These are phyloP conservation scores for Monilinia polystroma DNA, from an alignment of 2,329 filamentous ascomycete genomes.

Conservation along the genomic window DNA sequence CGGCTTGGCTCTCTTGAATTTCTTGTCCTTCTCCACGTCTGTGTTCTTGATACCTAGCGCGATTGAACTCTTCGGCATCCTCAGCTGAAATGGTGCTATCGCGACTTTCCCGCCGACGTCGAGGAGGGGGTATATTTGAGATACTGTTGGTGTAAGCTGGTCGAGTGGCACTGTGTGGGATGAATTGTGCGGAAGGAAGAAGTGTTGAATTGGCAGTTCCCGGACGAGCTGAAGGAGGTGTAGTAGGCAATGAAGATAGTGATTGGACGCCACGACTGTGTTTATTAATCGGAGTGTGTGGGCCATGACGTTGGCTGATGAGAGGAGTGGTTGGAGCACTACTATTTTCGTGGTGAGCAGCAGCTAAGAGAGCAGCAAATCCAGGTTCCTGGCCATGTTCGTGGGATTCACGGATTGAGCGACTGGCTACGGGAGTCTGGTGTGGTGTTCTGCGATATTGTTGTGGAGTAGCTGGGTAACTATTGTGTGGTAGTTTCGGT, in stretches of 20 bases:
- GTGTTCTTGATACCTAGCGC: constrained; percentile 45
- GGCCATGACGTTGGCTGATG: constrained; percentile 35
- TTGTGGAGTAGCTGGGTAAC: constrained; percentile 44
- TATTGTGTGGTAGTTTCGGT: constrained; percentile 46
- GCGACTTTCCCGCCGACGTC: constrained; percentile 61
- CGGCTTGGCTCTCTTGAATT: constrained; percentile 72
- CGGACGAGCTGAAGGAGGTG: constrained; percentile 59
- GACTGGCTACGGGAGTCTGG: constrained; percentile 49
- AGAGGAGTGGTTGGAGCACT: constrained; percentile 71
- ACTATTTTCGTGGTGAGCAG: constrained; percentile 71
- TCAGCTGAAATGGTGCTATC: constrained; percentile 82
- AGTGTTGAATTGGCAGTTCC: constrained; percentile 49
- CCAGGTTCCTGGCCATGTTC: constrained; percentile 63
- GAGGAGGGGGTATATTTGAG: constrained; percentile 39
- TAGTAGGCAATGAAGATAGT: constrained; percentile 79
- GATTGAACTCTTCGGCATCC: constrained; percentile 54
- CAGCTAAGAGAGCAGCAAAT: constrained; percentile 67
- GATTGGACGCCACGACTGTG: constrained; percentile 79
- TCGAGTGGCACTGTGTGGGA: constrained; percentile 58
- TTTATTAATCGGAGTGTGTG: constrained; percentile 51
- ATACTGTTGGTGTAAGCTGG: constrained; percentile 41
- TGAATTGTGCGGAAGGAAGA: constrained; percentile 61
- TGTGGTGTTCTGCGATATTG: constrained; percentile 50
- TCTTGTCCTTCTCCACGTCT: constrained; percentile 56
- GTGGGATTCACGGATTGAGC: constrained; percentile 40